phyloP scores from a whole-genome alignment of 2,329 filamentous ascomycete genomes.

The Moelleriella libera region DNA sequence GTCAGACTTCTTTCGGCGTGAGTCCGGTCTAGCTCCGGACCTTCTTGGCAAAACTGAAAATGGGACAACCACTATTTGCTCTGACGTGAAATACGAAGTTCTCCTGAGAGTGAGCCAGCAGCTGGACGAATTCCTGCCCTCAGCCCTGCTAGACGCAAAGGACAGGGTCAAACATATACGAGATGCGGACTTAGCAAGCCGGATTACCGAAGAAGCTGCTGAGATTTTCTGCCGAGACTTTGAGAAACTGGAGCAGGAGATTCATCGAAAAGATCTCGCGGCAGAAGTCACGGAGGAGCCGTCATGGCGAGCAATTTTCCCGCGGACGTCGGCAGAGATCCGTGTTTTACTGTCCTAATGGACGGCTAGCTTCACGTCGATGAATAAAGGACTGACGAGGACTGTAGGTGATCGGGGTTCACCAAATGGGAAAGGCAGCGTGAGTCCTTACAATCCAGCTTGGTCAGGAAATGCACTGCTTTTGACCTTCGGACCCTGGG shows the following conservation, averaged over 20 bases:
- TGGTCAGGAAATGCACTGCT: too few relatives aligned
- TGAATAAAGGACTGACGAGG: too few relatives aligned
- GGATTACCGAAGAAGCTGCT: conserved; percentile 71
- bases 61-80: conserved; percentile 12
- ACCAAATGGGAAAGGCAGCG: too few relatives aligned
- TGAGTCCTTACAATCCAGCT: too few relatives aligned
- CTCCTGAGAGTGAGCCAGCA: conserved; percentile 58
- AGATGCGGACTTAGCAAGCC: conserved; percentile 55
- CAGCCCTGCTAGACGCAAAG: conserved; percentile 81
- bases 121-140: conserved; percentile 83
- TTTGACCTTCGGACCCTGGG: too few relatives aligned
- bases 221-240: conserved; percentile 79
- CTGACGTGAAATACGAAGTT: conserved; percentile 30
- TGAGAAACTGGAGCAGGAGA: conserved; percentile 40
- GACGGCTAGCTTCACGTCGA: neutral
- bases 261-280: conserved; percentile 27
- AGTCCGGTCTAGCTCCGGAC: conserved; percentile 59
- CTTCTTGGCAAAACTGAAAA: conserved; percentile 38
- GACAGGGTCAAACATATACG: conserved; percentile 65
- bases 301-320: conserved; percentile 28
- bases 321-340: conserved; percentile 45
- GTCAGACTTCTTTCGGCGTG: conserved; percentile 55
- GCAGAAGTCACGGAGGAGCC: conserved; percentile 10
- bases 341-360: conserved; percentile 38
- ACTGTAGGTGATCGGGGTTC: too few relatives aligned